Percentiles rank a stretch among this genome's conserved stretches.
Conservation (phyloP, 2,329 filamentous ascomycete species). For the Onygenales sp. region DNA sequence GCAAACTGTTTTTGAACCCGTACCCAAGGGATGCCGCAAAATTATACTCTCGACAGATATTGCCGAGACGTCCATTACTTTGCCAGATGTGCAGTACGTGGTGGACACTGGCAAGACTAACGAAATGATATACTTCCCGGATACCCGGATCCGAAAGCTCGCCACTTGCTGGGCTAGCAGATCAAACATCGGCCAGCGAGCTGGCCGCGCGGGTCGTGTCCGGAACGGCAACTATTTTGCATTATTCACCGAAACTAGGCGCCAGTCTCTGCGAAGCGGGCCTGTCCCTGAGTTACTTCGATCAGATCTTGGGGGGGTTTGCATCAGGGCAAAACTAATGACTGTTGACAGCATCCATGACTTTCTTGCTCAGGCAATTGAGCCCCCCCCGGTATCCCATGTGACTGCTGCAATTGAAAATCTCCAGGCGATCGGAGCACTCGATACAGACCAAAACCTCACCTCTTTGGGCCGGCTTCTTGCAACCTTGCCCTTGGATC, state of each 20-base stretch:
- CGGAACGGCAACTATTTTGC: conserved; percentile 42
- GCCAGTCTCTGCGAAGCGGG: conserved; percentile 23
- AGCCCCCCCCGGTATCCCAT: conserved; percentile 31
- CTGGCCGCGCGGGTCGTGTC: conserved; percentile 42
- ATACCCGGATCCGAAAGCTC: conserved; percentile 28
- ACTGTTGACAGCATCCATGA: conserved; percentile 26
- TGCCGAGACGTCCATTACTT: conserved; percentile 43
- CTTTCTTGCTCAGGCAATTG: conserved; percentile 36
- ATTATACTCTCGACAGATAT: conserved; percentile 44
- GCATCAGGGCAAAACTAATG: conserved; percentile 35
- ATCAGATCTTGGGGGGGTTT: conserved; percentile 35
- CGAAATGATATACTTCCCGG: conserved; percentile 31
- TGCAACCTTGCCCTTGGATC: conserved; percentile 33
- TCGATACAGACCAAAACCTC: conserved; percentile 34
- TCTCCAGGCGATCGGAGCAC: conserved; percentile 32
- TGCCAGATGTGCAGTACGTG: conserved; percentile 43
- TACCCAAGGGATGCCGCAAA: conserved; percentile 35
- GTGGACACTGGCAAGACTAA: conserved; percentile 40
- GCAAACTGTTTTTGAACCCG: conserved; percentile 30
- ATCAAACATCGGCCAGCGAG: conserved; percentile 39
- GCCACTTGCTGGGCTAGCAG: conserved; percentile 38
- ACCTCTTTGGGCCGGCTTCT: conserved; percentile 40
- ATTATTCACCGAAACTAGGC: conserved; percentile 32
- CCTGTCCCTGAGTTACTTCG: conserved; percentile 34
- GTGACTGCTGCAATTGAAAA: conserved; percentile 31